Percentiles rank a stretch among this genome's conserved stretches.
Evolutionary conservation across 768 basidiomycete species (phyloP).

Genomic region (Suillus weaverae): DNA sequence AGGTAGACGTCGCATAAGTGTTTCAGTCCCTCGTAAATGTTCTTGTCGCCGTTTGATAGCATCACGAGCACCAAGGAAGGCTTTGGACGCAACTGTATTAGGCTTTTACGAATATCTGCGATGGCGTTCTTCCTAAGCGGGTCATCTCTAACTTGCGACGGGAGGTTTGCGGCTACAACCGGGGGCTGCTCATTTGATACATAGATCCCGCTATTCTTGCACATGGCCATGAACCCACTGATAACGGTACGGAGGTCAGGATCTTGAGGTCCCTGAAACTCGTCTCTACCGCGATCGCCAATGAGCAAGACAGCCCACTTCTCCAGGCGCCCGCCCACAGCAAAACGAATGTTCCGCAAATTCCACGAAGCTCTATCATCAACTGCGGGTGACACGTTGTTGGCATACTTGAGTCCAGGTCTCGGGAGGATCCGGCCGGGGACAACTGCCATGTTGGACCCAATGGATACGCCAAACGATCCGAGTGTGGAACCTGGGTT

Average conservation of each 20-base stretch:
- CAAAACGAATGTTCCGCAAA: constrained; percentile 57
- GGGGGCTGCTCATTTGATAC: constrained; percentile 41
- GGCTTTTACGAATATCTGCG: constrained; percentile 36
- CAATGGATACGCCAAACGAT: constrained; percentile 47
- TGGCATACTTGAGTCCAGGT: constrained; percentile 43
- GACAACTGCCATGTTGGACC: constrained; percentile 52
- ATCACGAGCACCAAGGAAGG: constrained; percentile 48
- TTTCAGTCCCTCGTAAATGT: constrained; percentile 53
- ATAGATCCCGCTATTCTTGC: constrained; percentile 60
- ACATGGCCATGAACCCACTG: constrained; percentile 61
- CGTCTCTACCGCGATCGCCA: constrained; percentile 58
- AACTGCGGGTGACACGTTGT: constrained; percentile 29
- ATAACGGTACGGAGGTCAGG: constrained; percentile 48
- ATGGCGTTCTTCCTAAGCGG: constrained; percentile 56
- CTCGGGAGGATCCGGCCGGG: constrained; percentile 51
- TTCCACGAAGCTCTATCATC: constrained; percentile 56
- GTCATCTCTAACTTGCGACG: constrained; percentile 51
- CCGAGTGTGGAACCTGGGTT: constrained; percentile 35
- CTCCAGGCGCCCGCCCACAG: constrained; percentile 51
- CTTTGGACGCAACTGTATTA: constrained; percentile 42
- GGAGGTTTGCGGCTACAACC: constrained; percentile 45
- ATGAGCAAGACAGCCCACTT: constrained; percentile 74
- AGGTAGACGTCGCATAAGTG: constrained; percentile 51
- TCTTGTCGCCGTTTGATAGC: constrained; percentile 46
- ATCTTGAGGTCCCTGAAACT: constrained; percentile 57